Conservation (phyloP, 2,329 filamentous ascomycete species). For the Stemphylium beticola region DNA sequence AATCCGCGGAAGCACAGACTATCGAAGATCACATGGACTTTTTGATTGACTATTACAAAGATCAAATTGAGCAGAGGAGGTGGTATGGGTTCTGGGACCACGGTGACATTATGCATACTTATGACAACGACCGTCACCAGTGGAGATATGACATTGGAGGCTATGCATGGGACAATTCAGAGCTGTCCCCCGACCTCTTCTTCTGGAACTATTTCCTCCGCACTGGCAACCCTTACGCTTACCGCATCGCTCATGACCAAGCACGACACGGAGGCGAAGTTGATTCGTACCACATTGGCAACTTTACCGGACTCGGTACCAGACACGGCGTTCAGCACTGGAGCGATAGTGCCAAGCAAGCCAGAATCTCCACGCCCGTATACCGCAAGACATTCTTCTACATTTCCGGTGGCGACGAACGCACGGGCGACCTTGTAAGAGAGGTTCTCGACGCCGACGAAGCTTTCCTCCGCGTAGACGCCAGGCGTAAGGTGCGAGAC, state of each 20-base stretch:
- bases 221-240: slow-evolving; percentile 64
- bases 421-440: slow-evolving; percentile 61
- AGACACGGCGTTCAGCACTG: slow-evolving; percentile 69
- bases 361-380: slow-evolving; percentile 64
- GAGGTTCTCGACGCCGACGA: slow-evolving; percentile 61
- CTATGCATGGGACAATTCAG: slow-evolving; percentile 70
- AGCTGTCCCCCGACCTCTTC: slow-evolving; percentile 67
- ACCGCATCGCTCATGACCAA: slow-evolving; percentile 64
- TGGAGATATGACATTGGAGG: slow-evolving; percentile 70
- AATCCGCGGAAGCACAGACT: slow-evolving; percentile 29
- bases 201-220: slow-evolving; percentile 69
- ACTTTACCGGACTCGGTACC: slow-evolving; percentile 66
- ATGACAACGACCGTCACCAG: slow-evolving; percentile 63
- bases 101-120: slow-evolving; percentile 69
- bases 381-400: slow-evolving; percentile 66
- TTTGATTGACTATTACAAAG: slow-evolving; percentile 62
- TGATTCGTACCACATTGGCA: slow-evolving; percentile 66
- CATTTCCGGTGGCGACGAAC: slow-evolving; percentile 62
- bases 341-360: slow-evolving; percentile 66
- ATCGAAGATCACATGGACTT: slow-evolving; percentile 64
- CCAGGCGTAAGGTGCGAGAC: slow-evolving; percentile 64
- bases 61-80: slow-evolving; percentile 61
- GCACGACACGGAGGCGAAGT: slow-evolving; percentile 67
- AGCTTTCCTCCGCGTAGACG: slow-evolving; percentile 62
- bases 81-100: slow-evolving; percentile 71